A percentile compares a stretch with the other conserved stretches of the same genome.
phyloP scores from a whole-genome alignment of 2,329 filamentous ascomycete species.

The Fusarium illudens region DNA sequence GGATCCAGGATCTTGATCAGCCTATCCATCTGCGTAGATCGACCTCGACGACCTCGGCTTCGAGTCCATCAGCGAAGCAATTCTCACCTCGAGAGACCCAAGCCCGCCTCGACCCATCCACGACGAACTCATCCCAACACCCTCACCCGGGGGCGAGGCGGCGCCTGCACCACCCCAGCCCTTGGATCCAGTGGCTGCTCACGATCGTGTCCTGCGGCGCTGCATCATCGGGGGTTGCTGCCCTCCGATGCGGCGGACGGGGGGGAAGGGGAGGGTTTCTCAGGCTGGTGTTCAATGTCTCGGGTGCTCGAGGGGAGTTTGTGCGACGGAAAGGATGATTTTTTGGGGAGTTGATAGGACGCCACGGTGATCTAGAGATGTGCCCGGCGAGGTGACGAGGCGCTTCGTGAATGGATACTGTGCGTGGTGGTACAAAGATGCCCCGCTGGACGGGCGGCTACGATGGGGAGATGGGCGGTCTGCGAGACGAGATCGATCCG shows the following conservation, averaged over 20 bases:
- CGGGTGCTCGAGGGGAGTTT: conserved; percentile 14
- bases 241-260: conserved; percentile 18
- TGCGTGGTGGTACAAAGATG: conserved; percentile 28
- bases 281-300: conserved; percentile 33
- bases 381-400: background rate
- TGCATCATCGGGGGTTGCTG: conserved; percentile 36
- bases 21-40: conserved; percentile 23
- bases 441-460: conserved; percentile 3
- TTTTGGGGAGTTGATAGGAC: conserved; percentile 18
- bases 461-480: conserved; percentile 21
- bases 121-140: conserved; percentile 22
- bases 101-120: conserved; percentile 70
- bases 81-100: conserved; percentile 57
- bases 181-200: conserved; percentile 11
- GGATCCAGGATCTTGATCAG: background rate
- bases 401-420: conserved; percentile 11
- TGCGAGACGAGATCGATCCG: conserved; percentile 29
- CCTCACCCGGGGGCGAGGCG: conserved; percentile 19
- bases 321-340: background rate
- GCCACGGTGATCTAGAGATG: conserved; percentile 14
- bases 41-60: conserved; percentile 51
- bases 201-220: conserved; percentile 23
- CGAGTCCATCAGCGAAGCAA: conserved; percentile 69
- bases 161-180: conserved; percentile 22
- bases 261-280: background rate